Base-by-base conservation (phyloP, 192 early-diverging fungal species). In the Chytriomyces sp. region DNA sequence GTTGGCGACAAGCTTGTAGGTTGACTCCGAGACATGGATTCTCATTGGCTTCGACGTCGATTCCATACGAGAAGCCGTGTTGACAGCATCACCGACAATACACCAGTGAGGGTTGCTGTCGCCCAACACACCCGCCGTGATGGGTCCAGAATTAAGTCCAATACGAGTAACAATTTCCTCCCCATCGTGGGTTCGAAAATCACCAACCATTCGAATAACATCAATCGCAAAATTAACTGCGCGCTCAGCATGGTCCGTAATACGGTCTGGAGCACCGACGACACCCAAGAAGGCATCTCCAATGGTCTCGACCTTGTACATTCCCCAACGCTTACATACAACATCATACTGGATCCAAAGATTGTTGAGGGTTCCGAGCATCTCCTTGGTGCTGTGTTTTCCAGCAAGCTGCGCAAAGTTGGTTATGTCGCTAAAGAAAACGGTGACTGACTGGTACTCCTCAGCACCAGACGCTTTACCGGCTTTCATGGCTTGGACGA, bases 221-320 rank as follows among this genome's bases (percentile, higher is more conserved):
- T 80, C 78, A 22, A 78, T 40, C 4, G 73, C 61, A 56, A 74
- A 74, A 38, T 74, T 74, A 6, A 49, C 64, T 17, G 74, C 74
- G 6, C 64, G 64, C 52, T 70, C 64, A 28, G 77, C 73, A 39
- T 75, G 73, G 34, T 72, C 68, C 19, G 71, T 39, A 31, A 70
- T 41, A 63, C 68, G 56, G 5, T 71, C 64, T 33, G 74, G 74
- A 14, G 62, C 64, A 22, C 74, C 74, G 59, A 52, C 49, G 5
- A 73, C 70, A 5, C 69, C 64, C 28, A 69, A 58, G 40, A 67
- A 76, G 1, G 64, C 71, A 41, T 82, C 75, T 0, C 81, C 81
- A 58, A 82, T 82, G 19, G 81, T 82, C 62, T 82, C 81, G 6
- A 82, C 78, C 66, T 82, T 82, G 75, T 81, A 82, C 44, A 82